Conservation (phyloP, 345 rosid species). For the Acer yangbiense region DNA sequence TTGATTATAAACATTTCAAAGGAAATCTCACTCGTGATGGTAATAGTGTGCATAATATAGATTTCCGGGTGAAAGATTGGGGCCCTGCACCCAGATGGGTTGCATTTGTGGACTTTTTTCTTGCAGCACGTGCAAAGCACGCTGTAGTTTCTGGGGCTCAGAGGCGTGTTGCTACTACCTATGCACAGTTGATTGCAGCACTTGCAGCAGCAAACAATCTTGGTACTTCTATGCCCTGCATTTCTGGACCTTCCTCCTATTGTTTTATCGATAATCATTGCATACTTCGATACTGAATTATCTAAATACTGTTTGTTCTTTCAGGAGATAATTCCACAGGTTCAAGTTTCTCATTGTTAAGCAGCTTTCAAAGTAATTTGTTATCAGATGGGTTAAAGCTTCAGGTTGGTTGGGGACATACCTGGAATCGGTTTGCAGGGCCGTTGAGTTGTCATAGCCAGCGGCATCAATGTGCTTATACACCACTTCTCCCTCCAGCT, state of each 20-base stretch:
- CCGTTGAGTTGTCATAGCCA: slow-evolving; percentile 84
- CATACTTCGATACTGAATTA: slow-evolving; percentile 1
- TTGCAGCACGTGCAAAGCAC: slow-evolving; percentile 81
- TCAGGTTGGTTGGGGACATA: slow-evolving; percentile 97
- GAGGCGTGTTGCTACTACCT: slow-evolving; percentile 91
- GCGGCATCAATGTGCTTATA: slow-evolving; percentile 76
- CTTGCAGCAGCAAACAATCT: slow-evolving; percentile 83
- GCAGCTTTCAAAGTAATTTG: slow-evolving; percentile 86
- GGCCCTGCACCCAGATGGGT: slow-evolving; percentile 99
- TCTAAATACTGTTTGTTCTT: slow-evolving; percentile 7
- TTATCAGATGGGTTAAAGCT: slow-evolving; percentile 64
- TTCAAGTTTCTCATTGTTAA: slow-evolving; percentile 66
- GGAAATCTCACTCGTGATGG: slow-evolving; percentile 55
- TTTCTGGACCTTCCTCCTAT: neutral
- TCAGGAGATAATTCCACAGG: slow-evolving; percentile 63
- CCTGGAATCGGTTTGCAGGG: slow-evolving; percentile 94
- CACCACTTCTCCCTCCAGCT: slow-evolving; percentile 93
- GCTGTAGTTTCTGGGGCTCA: slow-evolving; percentile 87
- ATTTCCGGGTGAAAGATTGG: slow-evolving; percentile 89
- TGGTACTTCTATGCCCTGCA: slow-evolving; percentile 38
- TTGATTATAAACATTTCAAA: slow-evolving; percentile 69
- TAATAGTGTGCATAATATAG: slow-evolving; percentile 44
- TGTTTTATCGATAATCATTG: neutral
- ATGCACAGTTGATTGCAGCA: slow-evolving; percentile 88
- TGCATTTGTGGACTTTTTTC: slow-evolving; percentile 98